Evolutionary conservation across 169 alveolate genomes (phyloP).

Genomic region (Babesia ovata): DNA sequence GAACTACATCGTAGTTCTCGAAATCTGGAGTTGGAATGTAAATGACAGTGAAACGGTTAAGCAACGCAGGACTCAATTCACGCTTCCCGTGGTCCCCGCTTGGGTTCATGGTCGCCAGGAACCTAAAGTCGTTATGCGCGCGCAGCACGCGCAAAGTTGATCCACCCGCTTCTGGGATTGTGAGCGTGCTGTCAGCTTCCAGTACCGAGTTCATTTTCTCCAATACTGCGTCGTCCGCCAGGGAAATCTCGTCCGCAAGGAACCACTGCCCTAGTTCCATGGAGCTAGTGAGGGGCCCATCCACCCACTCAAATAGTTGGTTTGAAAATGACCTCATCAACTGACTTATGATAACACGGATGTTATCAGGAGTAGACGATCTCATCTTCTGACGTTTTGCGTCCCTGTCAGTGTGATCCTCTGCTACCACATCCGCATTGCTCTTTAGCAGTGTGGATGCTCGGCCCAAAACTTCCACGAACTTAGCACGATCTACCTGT

Average conservation of each 20-base stretch:
- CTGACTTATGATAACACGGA: neutral
- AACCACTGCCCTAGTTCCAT: constrained; percentile 94
- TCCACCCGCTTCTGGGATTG: constrained; percentile 81
- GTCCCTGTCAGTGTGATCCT: neutral
- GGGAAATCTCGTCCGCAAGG: constrained; percentile 97
- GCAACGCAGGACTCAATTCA: constrained; percentile 98
- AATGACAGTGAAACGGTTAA: constrained; percentile 97
- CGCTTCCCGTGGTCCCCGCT: constrained; percentile 99
- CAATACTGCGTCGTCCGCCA: constrained; percentile 98
- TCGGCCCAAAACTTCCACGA: constrained; percentile 4
- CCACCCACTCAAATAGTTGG: constrained; percentile 94
- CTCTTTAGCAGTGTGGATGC: neutral
- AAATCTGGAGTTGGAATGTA: constrained; percentile 82
- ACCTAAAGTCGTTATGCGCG: constrained; percentile 90
- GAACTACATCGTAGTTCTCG: constrained; percentile 19
- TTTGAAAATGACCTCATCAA: constrained; percentile 7
- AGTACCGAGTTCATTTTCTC: constrained; percentile 98
- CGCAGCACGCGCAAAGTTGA: constrained; percentile 75
- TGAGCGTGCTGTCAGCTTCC: constrained; percentile 86
- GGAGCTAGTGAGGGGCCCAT: constrained; percentile 97
- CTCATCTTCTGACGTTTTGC: constrained; percentile 40
- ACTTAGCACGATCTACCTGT: constrained; percentile 1
- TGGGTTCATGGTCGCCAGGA: constrained; percentile 99
- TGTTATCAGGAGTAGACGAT: neutral
- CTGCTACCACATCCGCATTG: neutral